Conservation (phyloP, 1,284 basidiomycete species). For the Singerocomus rubriflavus region DNA sequence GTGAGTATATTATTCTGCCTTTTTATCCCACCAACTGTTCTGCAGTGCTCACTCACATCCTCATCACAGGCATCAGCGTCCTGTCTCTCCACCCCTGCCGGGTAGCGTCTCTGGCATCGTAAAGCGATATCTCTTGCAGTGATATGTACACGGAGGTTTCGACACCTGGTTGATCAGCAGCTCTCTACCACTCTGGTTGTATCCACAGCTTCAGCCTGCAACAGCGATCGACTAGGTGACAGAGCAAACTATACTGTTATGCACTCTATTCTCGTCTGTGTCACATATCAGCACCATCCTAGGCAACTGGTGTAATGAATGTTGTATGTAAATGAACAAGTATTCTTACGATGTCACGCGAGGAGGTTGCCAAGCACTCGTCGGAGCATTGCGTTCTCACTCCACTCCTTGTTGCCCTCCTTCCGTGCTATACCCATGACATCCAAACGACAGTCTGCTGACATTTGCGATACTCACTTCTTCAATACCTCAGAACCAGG, state of each 20-base stretch:
- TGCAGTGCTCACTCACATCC: slow-evolving; percentile 4
- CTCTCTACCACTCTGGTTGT: not conserved
- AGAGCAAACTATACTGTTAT: not conserved
- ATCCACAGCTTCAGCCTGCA: not conserved
- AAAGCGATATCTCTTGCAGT: slow-evolving; percentile 17
- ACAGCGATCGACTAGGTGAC: not conserved
- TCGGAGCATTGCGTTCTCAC: slow-evolving; percentile 8
- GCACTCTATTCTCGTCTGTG: not conserved
- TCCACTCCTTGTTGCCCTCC: not conserved
- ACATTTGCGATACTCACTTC: slow-evolving; percentile 3
- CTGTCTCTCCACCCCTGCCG: slow-evolving; percentile 6
- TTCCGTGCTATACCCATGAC: slow-evolving; percentile 18
- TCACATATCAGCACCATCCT: not conserved
- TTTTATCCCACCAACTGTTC: not conserved
- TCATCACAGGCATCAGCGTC: slow-evolving; percentile 18
- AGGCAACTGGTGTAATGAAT: slow-evolving; percentile 5
- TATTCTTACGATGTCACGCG: not conserved
- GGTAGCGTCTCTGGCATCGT: slow-evolving; percentile 2
- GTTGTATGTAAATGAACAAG: slow-evolving; percentile 6
- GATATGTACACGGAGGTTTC: not conserved
- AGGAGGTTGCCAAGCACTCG: slow-evolving; percentile 1
- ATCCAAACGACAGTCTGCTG: slow-evolving; percentile 8
- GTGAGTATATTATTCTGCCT: slow-evolving; percentile 13
- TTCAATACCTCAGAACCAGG: slow-evolving; percentile 10
- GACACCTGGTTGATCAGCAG: not conserved